Conservation (phyloP, 2,329 filamentous ascomycete species). For the Moelleriella libera region DNA sequence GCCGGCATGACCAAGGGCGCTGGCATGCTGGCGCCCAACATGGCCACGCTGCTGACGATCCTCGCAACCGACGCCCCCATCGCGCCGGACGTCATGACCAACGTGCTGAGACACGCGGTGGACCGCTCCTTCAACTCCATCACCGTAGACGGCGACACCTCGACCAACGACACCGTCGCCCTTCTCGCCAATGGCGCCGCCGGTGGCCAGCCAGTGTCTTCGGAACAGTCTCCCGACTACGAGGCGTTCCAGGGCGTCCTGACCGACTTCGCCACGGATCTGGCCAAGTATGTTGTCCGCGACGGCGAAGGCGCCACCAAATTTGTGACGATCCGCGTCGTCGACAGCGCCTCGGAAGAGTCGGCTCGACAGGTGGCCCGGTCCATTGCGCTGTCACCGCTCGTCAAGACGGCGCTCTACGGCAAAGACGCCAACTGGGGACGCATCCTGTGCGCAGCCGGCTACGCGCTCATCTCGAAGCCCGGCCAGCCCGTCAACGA, state of each 20-base stretch:
- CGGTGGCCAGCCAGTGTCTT: constrained; percentile 50
- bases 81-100: constrained; percentile 48
- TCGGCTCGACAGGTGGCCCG: constrained; percentile 70
- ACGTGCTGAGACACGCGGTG: constrained; percentile 59
- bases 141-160: constrained; percentile 92
- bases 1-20: constrained; percentile 96
- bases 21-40: constrained; percentile 98
- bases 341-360: constrained; percentile 52
- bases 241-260: constrained; percentile 56
- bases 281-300: constrained; percentile 85
- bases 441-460: constrained; percentile 86
- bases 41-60: constrained; percentile 88
- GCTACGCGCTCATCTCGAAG: constrained; percentile 56
- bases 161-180: constrained; percentile 91
- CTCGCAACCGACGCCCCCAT: constrained; percentile 86
- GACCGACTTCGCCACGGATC: constrained; percentile 63
- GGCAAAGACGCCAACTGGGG: constrained; percentile 98
- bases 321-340: constrained; percentile 85
- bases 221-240: constrained; percentile 46
- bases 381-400: constrained; percentile 77
- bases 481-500: constrained; percentile 42
- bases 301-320: constrained; percentile 97
- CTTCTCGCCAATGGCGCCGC: constrained; percentile 92
- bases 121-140: constrained; percentile 91
- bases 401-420: constrained; percentile 96